A percentile compares a stretch with the other conserved stretches of the same genome.
Evolutionary conservation across 2,329 filamentous ascomycete genomes (phyloP).

Genomic region (Claviceps quebecensis): DNA sequence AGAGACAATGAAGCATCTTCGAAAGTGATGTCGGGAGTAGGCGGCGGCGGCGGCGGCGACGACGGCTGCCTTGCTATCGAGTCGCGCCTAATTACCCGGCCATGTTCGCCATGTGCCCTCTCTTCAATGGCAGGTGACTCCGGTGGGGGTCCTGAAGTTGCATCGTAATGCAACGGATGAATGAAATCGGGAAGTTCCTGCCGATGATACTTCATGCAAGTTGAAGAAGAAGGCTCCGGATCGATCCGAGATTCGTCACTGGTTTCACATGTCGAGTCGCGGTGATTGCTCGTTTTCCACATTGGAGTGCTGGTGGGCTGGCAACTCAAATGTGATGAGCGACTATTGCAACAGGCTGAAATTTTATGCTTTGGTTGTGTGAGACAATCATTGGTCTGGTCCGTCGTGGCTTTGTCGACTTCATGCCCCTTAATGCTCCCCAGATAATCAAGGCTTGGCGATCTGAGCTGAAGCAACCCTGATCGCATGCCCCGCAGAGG

Average conservation of each 20-base stretch:
- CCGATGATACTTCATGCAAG: not conserved
- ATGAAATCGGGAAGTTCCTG: not conserved
- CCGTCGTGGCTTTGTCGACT: not conserved
- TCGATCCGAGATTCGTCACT: not conserved
- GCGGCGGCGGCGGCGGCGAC: not conserved
- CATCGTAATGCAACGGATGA: not conserved
- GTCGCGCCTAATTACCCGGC: not conserved
- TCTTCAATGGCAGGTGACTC: not conserved
- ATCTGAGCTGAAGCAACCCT: conserved; percentile 1
- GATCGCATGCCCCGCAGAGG: conserved; percentile 8
- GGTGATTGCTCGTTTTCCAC: not conserved
- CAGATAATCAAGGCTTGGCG: not conserved
- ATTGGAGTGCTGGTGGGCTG: not conserved
- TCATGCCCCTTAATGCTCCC: conserved; percentile 2
- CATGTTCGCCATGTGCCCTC: not conserved
- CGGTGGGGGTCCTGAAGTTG: not conserved
- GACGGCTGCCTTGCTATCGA: not conserved
- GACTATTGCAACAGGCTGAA: not conserved
- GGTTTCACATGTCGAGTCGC: not conserved
- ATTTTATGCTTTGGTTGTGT: not conserved
- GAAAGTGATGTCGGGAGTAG: not conserved
- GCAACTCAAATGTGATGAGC: not conserved
- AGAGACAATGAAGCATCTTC: not conserved
- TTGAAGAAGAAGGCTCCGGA: not conserved
- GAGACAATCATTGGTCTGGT: not conserved